Evolutionary conservation across 2,329 filamentous ascomycete genomes (phyloP).

Genomic region (Calonectria henricotiae): DNA sequence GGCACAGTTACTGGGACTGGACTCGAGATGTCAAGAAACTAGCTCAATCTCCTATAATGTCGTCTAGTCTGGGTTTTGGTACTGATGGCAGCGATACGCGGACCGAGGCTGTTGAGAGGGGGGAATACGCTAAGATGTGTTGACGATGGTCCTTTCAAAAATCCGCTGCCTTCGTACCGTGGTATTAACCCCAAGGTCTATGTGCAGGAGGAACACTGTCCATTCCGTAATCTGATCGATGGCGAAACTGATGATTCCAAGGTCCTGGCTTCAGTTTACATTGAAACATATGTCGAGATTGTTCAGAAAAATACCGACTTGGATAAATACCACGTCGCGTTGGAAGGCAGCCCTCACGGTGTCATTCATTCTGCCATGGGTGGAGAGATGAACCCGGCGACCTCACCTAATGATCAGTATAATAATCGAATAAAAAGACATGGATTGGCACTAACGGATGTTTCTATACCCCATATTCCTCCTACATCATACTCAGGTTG

Average conservation of each 20-base stretch:
- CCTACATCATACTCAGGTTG: background rate
- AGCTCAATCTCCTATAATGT: slow-evolving; percentile 3
- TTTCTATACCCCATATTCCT: background rate
- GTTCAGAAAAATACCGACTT: slow-evolving; percentile 1
- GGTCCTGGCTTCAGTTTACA: background rate
- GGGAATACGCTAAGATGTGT: background rate
- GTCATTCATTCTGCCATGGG: slow-evolving; percentile 10
- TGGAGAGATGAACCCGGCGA: slow-evolving; percentile 9
- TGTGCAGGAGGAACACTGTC: background rate
- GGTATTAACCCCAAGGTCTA: slow-evolving; percentile 4
- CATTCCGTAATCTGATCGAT: background rate
- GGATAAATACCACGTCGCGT: background rate
- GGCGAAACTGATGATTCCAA: slow-evolving; percentile 2
- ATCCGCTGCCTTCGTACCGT: slow-evolving; percentile 1
- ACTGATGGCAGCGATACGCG: slow-evolving; percentile 4
- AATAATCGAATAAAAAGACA: too few relatives aligned
- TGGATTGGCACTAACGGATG: background rate
- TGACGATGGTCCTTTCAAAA: background rate
- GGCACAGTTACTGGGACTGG: slow-evolving; percentile 13
- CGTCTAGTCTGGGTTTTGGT: background rate
- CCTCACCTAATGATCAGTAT: slow-evolving; percentile 12
- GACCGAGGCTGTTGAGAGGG: background rate
- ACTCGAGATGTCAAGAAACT: slow-evolving; percentile 11
- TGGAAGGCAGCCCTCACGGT: slow-evolving; percentile 6
- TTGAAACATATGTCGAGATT: slow-evolving; percentile 9